Percentiles rank a stretch among this genome's conserved stretches.
Evolutionary conservation across 2,329 filamentous ascomycete species (phyloP).

Genomic region (Orbilia brochopaga): DNA sequence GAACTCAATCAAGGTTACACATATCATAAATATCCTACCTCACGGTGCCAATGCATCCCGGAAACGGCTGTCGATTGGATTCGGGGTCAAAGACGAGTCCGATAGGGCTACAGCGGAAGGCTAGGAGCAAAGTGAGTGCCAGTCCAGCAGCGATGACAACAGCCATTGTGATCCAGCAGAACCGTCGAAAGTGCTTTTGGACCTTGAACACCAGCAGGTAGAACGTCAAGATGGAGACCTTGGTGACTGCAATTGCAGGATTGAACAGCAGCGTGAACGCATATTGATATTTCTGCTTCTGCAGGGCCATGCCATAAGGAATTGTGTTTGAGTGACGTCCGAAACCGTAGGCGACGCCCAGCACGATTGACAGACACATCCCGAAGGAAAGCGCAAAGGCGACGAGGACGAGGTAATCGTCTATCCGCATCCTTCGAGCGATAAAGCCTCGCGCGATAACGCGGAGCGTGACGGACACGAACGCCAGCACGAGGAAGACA

Average conservation of each 20-base stretch:
- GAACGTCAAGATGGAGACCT: constrained; percentile 90
- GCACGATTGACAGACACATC: constrained; percentile 62
- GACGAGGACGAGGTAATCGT: constrained; percentile 54
- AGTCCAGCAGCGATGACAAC: constrained; percentile 80
- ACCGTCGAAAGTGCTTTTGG: constrained; percentile 75
- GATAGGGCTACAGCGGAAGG: constrained; percentile 82
- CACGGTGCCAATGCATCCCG: constrained; percentile 47
- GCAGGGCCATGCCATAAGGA: constrained; percentile 46
- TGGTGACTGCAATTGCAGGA: constrained; percentile 85
- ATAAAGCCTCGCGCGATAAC: constrained; percentile 54
- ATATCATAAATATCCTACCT: constrained; percentile 23
- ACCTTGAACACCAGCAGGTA: constrained; percentile 83
- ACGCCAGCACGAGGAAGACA: constrained; percentile 51
- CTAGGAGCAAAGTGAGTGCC: constrained; percentile 82
- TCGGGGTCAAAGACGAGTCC: constrained; percentile 67
- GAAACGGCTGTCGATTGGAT: constrained; percentile 46
- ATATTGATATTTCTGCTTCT: constrained; percentile 46
- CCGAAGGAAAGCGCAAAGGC: constrained; percentile 57
- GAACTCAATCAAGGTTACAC: not conserved
- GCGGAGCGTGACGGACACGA: constrained; percentile 53
- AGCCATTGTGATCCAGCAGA: constrained; percentile 78
- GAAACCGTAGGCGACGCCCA: constrained; percentile 60
- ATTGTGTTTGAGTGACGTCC: constrained; percentile 62
- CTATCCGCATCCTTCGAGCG: constrained; percentile 49
- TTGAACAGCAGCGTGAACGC: constrained; percentile 65